phyloP scores from a whole-genome alignment of 2,329 filamentous ascomycete genomes.

The Phialophora verrucosa region DNA sequence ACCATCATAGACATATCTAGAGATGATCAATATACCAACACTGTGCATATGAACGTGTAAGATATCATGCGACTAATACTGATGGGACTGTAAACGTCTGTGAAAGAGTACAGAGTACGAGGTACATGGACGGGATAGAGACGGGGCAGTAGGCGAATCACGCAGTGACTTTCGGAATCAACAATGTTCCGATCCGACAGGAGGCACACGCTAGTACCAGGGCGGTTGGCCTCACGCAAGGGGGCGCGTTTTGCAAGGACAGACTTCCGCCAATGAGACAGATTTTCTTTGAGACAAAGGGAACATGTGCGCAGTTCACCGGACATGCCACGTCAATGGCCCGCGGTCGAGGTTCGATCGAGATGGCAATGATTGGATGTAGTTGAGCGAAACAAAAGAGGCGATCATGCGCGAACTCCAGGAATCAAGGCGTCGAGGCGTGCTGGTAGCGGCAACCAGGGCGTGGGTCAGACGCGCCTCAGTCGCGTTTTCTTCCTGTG shows the following conservation, averaged over 20 bases:
- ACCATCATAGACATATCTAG: neutral
- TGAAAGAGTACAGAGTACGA: neutral
- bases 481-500: neutral
- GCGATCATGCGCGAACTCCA: conserved; percentile 10
- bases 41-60: neutral
- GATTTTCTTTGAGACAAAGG: conserved; percentile 10
- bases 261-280: conserved; percentile 6
- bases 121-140: neutral
- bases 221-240: neutral
- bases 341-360: conserved; percentile 11
- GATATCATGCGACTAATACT: neutral
- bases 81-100: neutral
- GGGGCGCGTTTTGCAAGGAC: conserved; percentile 2
- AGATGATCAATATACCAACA: neutral
- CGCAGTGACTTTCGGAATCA: neutral
- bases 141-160: neutral
- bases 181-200: conserved; percentile 14
- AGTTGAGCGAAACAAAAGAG: conserved; percentile 6
- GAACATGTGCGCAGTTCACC: neutral
- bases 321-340: conserved; percentile 16
- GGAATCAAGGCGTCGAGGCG: neutral
- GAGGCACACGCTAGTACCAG: neutral
- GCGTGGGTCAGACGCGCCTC: conserved; percentile 1
- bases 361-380: conserved; percentile 30
- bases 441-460: neutral